Base-by-base conservation (phyloP, 371 early-diverging fungal species). In the Nematocida sp. region DNA sequence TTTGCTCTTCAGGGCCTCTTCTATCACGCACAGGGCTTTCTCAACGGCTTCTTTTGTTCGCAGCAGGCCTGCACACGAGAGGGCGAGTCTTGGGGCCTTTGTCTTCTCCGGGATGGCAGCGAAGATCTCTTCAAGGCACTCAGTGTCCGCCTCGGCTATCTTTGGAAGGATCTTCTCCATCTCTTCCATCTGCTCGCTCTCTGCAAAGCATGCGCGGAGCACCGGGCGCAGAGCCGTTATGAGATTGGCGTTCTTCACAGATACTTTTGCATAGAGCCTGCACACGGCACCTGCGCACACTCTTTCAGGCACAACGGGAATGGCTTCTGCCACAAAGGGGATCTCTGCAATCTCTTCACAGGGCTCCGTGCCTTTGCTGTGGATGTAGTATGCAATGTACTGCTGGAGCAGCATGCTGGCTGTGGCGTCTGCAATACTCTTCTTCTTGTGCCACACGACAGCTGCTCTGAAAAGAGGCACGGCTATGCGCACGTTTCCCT, bases 391-490 rank as follows among this genome's bases (percentile, higher is more conserved):
- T 5, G 56, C 7, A 4, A 62, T 46, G 36, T 70, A 70, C 8
- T 48, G 17, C n/a, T 8, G 27, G 8, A 48, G 21, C 5, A 70
- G 7, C 23, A 51, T 50, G 5, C 45, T 11, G 2, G 49, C 32
- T 17, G 52, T 31, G 3, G 15, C 37, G 25, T 43, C 51, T 1
- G 67, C 57, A 21, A 70, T 50, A 11, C 49, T 11, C 11, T 51
- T 60, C 25, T 32, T 43, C 19, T 51, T 60, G 49, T 58, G 60
- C 74, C 74, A 70, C 17, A 62, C 46, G 36, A 70, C 46, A 27
- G 53, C 27, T 2, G 74, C 51, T 29, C 50, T 40, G 29, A 70
- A 49, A 17, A 70, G 45, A n/a, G 56, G 58, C 23, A 70, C 17
- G 7, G 58, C 58, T 8, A 62, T 38, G 1, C 45, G 17, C 21